Evolutionary conservation across 495 filamentous ascomycete genomes (phyloP).

Genomic region (Penicillium lividum): DNA sequence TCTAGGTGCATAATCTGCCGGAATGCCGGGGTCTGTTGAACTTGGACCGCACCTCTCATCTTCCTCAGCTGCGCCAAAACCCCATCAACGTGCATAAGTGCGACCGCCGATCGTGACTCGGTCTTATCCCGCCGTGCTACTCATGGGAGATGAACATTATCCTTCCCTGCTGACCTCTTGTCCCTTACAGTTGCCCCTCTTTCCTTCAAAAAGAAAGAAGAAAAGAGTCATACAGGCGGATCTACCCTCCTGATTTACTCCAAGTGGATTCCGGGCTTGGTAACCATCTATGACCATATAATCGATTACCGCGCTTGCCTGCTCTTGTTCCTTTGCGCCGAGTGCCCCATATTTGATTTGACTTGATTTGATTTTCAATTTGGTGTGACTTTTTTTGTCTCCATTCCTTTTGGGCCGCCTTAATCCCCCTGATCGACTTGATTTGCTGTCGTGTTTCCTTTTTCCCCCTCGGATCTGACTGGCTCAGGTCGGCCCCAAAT

Average conservation of each 20-base stretch:
- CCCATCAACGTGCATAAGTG: conserved; percentile 44
- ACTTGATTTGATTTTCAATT: conserved; percentile 3
- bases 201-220: conserved; percentile 4
- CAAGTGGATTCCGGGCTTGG: conserved; percentile 7
- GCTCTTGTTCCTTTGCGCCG: conserved; percentile 10
- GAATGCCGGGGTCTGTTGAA: conserved; percentile 28
- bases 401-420: background rate
- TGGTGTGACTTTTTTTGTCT: background rate
- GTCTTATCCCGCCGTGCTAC: conserved; percentile 13
- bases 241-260: conserved; percentile 22
- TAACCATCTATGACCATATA: conserved; percentile 12
- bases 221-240: conserved; percentile 11
- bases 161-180: conserved; percentile 10
- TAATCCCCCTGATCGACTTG: conserved; percentile 11
- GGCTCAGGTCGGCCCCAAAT: conserved; percentile 52
- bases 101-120: conserved; percentile 37
- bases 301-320: conserved; percentile 30
- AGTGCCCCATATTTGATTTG: conserved; percentile 16
- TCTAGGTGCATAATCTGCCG: conserved; percentile 9
- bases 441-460: conserved; percentile 25
- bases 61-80: conserved; percentile 19
- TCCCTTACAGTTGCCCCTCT: conserved; percentile 21
- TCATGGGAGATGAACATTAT: conserved; percentile 2
- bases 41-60: conserved; percentile 23
- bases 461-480: conserved; percentile 62